Percentiles rank a stretch among this genome's conserved stretches.
Conservation (phyloP, 441 rosid species). For the Jatropha podagrica region DNA sequence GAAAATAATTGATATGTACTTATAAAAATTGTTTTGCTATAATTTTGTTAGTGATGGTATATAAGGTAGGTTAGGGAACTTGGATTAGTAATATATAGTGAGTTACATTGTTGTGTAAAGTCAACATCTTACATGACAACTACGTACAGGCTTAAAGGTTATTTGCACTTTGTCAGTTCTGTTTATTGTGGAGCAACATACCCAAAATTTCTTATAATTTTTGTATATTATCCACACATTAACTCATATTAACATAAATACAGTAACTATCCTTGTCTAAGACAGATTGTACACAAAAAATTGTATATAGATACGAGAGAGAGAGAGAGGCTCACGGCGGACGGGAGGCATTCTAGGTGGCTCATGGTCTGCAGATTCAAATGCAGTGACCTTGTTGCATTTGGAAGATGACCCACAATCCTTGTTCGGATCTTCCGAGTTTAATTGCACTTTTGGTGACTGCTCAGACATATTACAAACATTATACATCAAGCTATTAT, state of each 20-base stretch:
- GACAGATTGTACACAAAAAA: neutral
- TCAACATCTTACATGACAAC: constrained; percentile 30
- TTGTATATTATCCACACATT: neutral
- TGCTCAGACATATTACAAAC: constrained; percentile 25
- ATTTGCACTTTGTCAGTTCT: neutral
- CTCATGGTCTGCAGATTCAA: constrained; percentile 51
- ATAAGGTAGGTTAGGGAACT: constrained; percentile 17
- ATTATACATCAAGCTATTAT: neutral
- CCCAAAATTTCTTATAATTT: neutral
- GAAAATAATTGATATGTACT: too few relatives aligned
- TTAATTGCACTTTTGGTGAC: constrained; percentile 54
- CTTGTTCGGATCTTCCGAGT: constrained; percentile 47
- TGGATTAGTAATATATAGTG: constrained; percentile 21
- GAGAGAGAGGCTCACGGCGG: constrained; percentile 56
- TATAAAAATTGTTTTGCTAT: neutral
- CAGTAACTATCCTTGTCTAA: neutral
- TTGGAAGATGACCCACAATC: constrained; percentile 71
- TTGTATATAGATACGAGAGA: neutral
- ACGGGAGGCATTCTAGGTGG: constrained; percentile 70
- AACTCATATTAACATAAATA: neutral
- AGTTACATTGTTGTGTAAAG: constrained; percentile 30
- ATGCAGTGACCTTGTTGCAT: constrained; percentile 42
- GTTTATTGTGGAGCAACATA: neutral
- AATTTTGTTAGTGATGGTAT: neutral
- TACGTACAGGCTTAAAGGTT: neutral